These are phyloP conservation scores for Podosphaera fusca DNA, from an alignment of 2,329 filamentous ascomycete genomes.

Conservation along the genomic window DNA sequence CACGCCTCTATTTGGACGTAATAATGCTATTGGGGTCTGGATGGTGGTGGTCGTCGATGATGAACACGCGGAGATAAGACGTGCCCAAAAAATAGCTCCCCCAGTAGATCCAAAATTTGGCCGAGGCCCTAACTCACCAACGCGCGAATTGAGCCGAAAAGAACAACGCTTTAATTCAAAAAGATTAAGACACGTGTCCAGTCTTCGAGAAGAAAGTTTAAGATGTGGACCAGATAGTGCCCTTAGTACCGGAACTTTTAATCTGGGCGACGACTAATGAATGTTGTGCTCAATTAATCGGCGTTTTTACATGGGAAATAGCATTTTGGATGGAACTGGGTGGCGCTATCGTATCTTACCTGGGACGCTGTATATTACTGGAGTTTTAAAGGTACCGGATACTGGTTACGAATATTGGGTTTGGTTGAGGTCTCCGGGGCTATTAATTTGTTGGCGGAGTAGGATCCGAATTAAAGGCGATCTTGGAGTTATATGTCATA, in stretches of 20 bases:
- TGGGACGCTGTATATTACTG: no score
- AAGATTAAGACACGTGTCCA: background rate
- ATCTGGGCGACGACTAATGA: background rate
- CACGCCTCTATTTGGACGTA: slow-evolving; percentile 44
- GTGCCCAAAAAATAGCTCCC: slow-evolving; percentile 12
- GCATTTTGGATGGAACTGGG: no score
- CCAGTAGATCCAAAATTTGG: slow-evolving; percentile 14
- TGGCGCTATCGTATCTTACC: no score
- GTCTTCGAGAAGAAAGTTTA: slow-evolving; percentile 3
- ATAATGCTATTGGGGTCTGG: slow-evolving; percentile 51
- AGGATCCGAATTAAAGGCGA: no score
- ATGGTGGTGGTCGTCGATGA: slow-evolving; percentile 54
- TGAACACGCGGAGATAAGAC: slow-evolving; percentile 17
- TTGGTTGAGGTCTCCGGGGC: no score
- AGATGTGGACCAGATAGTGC: slow-evolving; percentile 3
- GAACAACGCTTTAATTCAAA: background rate
- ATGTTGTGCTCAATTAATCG: no score
- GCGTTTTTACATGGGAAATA: no score
- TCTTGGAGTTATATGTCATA: no score
- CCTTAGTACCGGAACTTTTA: background rate
- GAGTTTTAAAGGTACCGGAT: no score
- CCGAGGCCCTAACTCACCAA: slow-evolving; percentile 1
- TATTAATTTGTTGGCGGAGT: no score
- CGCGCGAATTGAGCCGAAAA: background rate
- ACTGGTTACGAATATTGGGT: no score